Evolutionary conservation across 352 stramenopile genomes (phyloP), one percentile per base, ranked within the genome.

Genomic region (Pilasporangium apinafurcum): DNA sequence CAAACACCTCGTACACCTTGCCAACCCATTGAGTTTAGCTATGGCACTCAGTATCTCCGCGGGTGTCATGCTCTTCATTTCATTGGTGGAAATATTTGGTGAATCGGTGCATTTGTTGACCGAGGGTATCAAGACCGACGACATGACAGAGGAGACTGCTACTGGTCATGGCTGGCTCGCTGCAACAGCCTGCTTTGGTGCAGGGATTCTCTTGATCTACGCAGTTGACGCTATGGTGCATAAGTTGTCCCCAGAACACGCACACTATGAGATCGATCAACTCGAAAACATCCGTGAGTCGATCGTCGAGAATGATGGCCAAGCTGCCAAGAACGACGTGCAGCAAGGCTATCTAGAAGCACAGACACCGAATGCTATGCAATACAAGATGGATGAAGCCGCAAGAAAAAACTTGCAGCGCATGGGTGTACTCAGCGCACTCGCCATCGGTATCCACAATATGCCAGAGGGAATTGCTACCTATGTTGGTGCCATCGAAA

Each of bases 391-490:
- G 36, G 55, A 64, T 33, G 65, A 85, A 18, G 39, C 57, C 0
- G 56, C 62, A 12, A 68, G 76, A 33, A 40, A 69, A 8, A 57
- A 59, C 42, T 62, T 98, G 20, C 65, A 92, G 13, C 65, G 71
- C 24, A 95, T 96, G 74, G 89, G 93, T 18, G 40, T 98, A 6
- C 80, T 95, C 30, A 98, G 87, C 2, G 96, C 92, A 3, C 45
- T 98, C 5, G 90, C 95, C 0, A 96, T 98, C 43, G 90, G 62
- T 22, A 62, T 95, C 40, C 96, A 98, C 77, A 98, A 98, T 60
- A 88, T 99, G 39, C 96, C 95, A 5, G 95, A 99, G 56, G 95
- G 93, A 16, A 83, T 98, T 26, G 95, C 93, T 5, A 98, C 93
- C 0, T 98, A 97, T 53, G 87, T 97, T 18, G 88, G 83, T 0